Percentiles rank a stretch among this genome's conserved stretches.
Conservation (phyloP, 2,329 filamentous ascomycete genomes). For the Cadophora sp. region DNA sequence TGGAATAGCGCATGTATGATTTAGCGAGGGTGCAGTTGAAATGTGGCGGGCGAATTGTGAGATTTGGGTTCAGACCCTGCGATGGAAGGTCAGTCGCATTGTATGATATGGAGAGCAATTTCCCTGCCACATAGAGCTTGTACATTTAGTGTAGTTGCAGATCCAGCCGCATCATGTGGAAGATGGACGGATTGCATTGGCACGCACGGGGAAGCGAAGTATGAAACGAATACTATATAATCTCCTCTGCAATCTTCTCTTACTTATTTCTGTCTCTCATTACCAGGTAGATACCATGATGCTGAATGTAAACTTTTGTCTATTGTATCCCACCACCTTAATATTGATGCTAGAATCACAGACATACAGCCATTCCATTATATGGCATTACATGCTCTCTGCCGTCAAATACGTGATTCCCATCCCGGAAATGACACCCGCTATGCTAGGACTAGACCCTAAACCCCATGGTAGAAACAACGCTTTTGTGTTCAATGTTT, state of each 20-base stretch:
- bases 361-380: neutral
- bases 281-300: slow-evolving; percentile 2
- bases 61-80: neutral
- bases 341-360: slow-evolving; percentile 9
- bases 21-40: neutral
- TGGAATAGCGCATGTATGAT: slow-evolving; percentile 3
- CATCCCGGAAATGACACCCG: neutral
- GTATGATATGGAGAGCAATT: slow-evolving; percentile 17
- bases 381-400: slow-evolving; percentile 6
- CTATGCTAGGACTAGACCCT: neutral
- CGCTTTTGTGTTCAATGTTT: neutral
- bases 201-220: neutral
- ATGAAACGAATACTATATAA: slow-evolving; percentile 28
- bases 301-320: slow-evolving; percentile 37
- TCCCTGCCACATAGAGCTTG: slow-evolving; percentile 9
- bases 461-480: neutral
- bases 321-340: slow-evolving; percentile 29
- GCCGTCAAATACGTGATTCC: neutral
- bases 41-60: neutral
- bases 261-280: neutral
- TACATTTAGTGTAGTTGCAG: slow-evolving; percentile 10
- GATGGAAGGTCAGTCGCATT: neutral
- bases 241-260: slow-evolving; percentile 31
- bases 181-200: slow-evolving; percentile 12
- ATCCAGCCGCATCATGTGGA: neutral